Evolutionary conservation across 768 basidiomycete genomes (phyloP), one percentile per base, ranked within the genome.

Genomic region (Amanita jacksonii): DNA sequence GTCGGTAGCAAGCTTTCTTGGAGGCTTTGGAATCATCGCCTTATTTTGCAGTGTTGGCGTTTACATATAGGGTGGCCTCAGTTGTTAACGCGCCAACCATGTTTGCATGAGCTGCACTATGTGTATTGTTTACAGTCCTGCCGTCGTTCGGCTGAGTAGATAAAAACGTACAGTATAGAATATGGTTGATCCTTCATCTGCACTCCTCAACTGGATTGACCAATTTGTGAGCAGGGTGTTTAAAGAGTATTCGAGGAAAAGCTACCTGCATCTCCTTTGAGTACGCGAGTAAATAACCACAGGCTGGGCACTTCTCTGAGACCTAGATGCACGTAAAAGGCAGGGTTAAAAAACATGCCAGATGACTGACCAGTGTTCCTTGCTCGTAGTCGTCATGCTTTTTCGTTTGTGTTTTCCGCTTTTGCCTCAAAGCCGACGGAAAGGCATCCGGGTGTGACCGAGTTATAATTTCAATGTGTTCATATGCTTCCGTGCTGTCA

Each of bases 361-460:
- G 18, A 41, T 13, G 27, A 54, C 67, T 45, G 47, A 70, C 75
- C 55, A 73, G 57, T 49, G 61, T 76, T 23, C 67, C 86, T 69
- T 76, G 73, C 34, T 85, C 84, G 13, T 74, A 79, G 23, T 72
- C 71, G 28, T 83, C 80, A 50, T 88, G 85, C 13, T 68, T 63
- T 57, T 87, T 88, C 8, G 87, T 91, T 60, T 89, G 81, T 0
- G 90, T 96, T 62, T 93, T 89, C 45, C 86, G 72, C 54, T 89
- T 89, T 52, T 93, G 87, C 54, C 83, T 68, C 48, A 98, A 62
- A 0, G 81, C 74, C 20, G 89, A 92, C 0, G 96, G 94, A 60
- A 98, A 97, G 3, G 96, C 94, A 44, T 92, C 88, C 0, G 91
- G 86, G 50, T 91, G 86, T 6, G 93, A 96, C 19, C 78, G 81